These are phyloP conservation scores for Saturnispora gosingensis DNA, from an alignment of 805 yeast species.

Conservation along the genomic window DNA sequence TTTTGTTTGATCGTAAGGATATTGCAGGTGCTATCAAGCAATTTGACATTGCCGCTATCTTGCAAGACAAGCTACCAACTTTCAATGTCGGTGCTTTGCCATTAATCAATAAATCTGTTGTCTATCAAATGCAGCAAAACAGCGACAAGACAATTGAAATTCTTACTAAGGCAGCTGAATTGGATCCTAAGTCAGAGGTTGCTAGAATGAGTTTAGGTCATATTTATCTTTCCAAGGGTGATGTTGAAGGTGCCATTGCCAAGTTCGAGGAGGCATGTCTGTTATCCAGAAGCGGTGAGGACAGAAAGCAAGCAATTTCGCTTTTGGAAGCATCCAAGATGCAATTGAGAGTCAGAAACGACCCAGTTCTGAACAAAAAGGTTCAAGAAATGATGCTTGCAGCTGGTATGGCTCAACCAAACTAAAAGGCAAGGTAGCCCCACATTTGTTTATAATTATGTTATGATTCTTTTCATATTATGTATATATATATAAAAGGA, in stretches of 20 bases:
- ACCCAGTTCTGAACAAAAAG: slow-evolving; percentile 54
- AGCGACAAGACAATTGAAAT: slow-evolving; percentile 52
- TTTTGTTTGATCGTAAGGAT: slow-evolving; percentile 74
- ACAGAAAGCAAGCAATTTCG: slow-evolving; percentile 82
- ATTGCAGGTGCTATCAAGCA: slow-evolving; percentile 64
- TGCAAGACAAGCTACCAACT: slow-evolving; percentile 61
- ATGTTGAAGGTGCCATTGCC: slow-evolving; percentile 70
- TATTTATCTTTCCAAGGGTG: slow-evolving; percentile 73
- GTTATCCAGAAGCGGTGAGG: slow-evolving; percentile 76
- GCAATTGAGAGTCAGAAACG: slow-evolving; percentile 69
- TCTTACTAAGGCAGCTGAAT: slow-evolving; percentile 64
- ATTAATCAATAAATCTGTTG: slow-evolving; percentile 78
- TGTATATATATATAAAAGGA: slow-evolving; percentile 3
- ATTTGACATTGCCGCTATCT: slow-evolving; percentile 76
- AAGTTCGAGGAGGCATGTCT: slow-evolving; percentile 77
- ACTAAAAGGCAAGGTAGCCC: neutral
- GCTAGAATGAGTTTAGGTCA: slow-evolving; percentile 91
- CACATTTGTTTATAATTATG: neutral
- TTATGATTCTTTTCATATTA: neutral
- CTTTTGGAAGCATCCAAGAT: slow-evolving; percentile 89
- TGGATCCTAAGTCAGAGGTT: slow-evolving; percentile 83
- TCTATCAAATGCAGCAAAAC: slow-evolving; percentile 47
- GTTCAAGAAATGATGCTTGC: slow-evolving; percentile 48
- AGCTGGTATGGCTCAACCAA: slow-evolving; percentile 5
- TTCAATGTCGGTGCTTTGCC: slow-evolving; percentile 85